Evolutionary conservation across 352 stramenopile species (phyloP), one percentile per base, ranked within the genome.

Genomic region (Peronospora tabacina): DNA sequence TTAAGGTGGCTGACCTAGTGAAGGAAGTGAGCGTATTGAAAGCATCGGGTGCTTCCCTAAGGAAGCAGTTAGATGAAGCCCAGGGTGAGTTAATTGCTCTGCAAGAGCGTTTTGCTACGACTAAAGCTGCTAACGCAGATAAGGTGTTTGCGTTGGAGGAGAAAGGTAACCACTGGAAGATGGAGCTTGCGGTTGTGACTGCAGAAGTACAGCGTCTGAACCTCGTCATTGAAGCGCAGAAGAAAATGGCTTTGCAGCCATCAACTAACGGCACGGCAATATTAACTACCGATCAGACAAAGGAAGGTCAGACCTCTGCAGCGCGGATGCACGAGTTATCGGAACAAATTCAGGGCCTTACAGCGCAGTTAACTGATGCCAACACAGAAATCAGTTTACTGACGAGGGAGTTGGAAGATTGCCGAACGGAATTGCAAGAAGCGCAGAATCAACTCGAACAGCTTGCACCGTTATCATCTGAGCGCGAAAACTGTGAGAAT

Each of bases 61-160:
- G 30, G 30, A 51, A 62, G 32, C 54, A 74, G 29, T 42, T 72
- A 0, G 60, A 48, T 39, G 45, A 65, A 2, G 37, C 47, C 10
- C 44, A 50, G 34, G 48, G 42, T 2, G 52, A 68, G 49, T 32
- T 68, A 0, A 44, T 56, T 36, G 55, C 50, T 7, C 39, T 67
- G 19, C 52, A 72, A 15, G 56, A 72, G 39, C 66, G 58, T 12
- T 66, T 69, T 51, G 59, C 55, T 16, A 70, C 57, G 10, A 70
- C 59, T 15, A 73, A 73, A 55, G 60, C 56, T 38, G 64, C 64
- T 8, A 68, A 67, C 32, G 64, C 64, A 10, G 64, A 73, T 13
- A 69, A 73, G 29, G 64, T 68, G 15, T 73, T 73, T 47, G 44
- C 64, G 5, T 39, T 73, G 26, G 60, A 73, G 37, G 58, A 74